These are phyloP conservation scores for Cudoniella acicularis DNA, from an alignment of 495 filamentous ascomycete species.

Conservation along the genomic window DNA sequence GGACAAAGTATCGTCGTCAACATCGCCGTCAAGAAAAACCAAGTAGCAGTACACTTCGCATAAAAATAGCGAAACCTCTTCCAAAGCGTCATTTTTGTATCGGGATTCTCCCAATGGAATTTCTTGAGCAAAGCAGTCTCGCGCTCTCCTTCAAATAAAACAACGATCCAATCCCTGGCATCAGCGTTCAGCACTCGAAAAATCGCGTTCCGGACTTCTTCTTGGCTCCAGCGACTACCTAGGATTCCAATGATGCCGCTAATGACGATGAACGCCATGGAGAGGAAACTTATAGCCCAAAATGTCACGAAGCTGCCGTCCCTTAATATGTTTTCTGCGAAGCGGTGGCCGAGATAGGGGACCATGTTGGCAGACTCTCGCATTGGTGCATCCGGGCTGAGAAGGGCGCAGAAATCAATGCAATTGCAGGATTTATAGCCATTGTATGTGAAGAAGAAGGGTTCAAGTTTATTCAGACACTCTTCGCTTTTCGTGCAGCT, in stretches of 20 bases:
- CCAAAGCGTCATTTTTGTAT: not conserved
- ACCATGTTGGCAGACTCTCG: not conserved
- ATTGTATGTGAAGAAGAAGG: not conserved
- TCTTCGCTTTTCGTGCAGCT: not conserved
- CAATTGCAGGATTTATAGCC: not conserved
- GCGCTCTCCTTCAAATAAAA: not conserved
- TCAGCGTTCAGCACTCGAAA: not conserved
- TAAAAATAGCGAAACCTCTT: not conserved
- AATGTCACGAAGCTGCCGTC: not conserved
- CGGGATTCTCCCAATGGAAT: not conserved
- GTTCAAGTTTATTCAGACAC: not conserved
- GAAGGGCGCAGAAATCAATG: not conserved
- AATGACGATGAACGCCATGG: not conserved
- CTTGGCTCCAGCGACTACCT: not conserved
- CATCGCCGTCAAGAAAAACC: not conserved
- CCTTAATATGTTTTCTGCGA: not conserved
- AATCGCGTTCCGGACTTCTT: not conserved
- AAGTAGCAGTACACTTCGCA: not conserved
- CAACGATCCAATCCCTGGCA: not conserved
- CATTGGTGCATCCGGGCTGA: not conserved
- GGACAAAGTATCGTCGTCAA: not conserved
- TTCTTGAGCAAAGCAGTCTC: not conserved
- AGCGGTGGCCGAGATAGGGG: not conserved
- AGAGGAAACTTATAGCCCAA: not conserved
- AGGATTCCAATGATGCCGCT: not conserved